phyloP scores from a whole-genome alignment of 129 eudicot genomes.

The Arctium minus region DNA sequence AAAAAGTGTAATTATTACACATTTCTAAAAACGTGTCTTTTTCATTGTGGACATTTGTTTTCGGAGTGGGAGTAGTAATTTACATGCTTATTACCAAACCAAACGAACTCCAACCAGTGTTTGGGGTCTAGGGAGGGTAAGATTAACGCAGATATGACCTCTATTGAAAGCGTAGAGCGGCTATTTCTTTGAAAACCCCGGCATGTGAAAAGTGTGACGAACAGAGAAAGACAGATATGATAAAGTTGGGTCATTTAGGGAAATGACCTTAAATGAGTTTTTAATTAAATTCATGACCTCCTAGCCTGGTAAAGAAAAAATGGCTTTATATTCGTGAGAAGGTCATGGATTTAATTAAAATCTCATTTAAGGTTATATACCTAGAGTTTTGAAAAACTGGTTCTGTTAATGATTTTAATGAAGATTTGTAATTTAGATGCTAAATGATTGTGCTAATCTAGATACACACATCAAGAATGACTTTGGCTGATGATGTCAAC shows the following conservation, averaged over 20 bases:
- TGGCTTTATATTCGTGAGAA: too few relatives aligned
- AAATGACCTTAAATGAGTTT: too few relatives aligned
- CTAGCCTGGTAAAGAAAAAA: too few relatives aligned
- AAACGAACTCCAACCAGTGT: background rate
- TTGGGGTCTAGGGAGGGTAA: background rate
- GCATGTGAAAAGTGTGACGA: background rate
- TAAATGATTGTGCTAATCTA: slow-evolving; percentile 16
- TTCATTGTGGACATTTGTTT: background rate
- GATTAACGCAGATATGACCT: background rate
- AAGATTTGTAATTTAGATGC: background rate
- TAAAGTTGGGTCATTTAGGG: background rate
- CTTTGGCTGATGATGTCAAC: slow-evolving; percentile 89
- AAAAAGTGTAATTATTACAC: background rate
- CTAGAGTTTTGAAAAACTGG: background rate
- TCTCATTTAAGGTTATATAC: too few relatives aligned
- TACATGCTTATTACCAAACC: background rate
- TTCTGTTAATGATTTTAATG: background rate
- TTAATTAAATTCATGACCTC: too few relatives aligned
- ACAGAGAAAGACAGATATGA: background rate
- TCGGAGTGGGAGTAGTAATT: background rate
- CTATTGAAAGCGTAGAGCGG: background rate
- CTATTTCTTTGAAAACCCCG: background rate
- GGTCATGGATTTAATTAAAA: too few relatives aligned
- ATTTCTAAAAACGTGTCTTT: background rate
- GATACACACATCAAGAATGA: slow-evolving; percentile 97